Evolutionary conservation across 306 rosid species (phyloP).

Genomic region (Castanospermum australe): DNA sequence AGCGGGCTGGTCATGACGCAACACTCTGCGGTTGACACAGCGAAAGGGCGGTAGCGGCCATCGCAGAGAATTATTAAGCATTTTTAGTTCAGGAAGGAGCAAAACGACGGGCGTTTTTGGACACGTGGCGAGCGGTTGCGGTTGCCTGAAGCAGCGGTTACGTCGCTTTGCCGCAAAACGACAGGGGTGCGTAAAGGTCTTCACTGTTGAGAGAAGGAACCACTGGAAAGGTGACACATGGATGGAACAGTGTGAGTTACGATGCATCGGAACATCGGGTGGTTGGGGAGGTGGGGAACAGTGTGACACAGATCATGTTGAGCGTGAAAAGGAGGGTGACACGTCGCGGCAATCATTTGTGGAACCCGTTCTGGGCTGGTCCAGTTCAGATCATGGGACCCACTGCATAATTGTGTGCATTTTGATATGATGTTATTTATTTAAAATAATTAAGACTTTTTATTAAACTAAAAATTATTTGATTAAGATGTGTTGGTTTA

Average conservation of each 20-base stretch:
- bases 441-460: too few species aligned
- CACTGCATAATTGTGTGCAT: background rate
- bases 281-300: background rate
- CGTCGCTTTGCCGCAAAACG: background rate
- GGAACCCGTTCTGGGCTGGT: background rate
- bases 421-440: background rate
- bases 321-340: background rate
- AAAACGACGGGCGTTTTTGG: too few species aligned
- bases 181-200: background rate
- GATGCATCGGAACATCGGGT: background rate
- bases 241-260: background rate
- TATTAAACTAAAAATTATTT: too few species aligned
- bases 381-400: background rate
- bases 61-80: too few species aligned
- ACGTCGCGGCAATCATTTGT: slow-evolving; percentile 11
- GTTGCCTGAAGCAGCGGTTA: background rate
- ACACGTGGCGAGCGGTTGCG: too few species aligned
- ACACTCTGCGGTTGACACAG: too few species aligned
- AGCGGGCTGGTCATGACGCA: too few species aligned
- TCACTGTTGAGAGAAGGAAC: background rate
- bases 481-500: too few species aligned
- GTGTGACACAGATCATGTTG: background rate
- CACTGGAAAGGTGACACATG: background rate
- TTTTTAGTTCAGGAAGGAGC: background rate
- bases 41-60: slow-evolving; percentile 21